Conservation (phyloP, 108 stramenopile species). For the Nitzschia sp. region DNA sequence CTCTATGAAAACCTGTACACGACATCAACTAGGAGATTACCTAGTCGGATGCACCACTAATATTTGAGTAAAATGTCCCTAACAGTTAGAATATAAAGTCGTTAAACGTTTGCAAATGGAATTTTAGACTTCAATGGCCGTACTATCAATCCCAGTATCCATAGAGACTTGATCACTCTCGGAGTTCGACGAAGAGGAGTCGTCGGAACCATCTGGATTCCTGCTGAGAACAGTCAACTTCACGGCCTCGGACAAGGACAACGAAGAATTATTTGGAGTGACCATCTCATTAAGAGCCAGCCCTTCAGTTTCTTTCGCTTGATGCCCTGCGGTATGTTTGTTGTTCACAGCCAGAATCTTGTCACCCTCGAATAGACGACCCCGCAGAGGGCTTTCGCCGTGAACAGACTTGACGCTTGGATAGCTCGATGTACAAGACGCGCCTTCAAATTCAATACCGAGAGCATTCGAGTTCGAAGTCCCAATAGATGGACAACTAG, state of each 20-base stretch:
- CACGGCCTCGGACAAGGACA: not conserved
- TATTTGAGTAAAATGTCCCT: no score
- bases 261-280: no score
- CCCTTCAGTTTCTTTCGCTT: not conserved
- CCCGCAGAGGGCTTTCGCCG: constrained; percentile 10
- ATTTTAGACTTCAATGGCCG: constrained; percentile 2
- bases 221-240: constrained; percentile 14
- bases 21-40: no score
- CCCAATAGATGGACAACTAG: not conserved
- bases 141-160: constrained; percentile 1
- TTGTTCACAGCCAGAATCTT: constrained; percentile 24
- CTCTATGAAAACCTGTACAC: no score
- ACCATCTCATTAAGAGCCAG: not conserved
- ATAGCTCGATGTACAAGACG: not conserved
- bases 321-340: not conserved
- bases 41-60: no score
- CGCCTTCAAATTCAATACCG: constrained; percentile 3
- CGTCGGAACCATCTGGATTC: constrained; percentile 15
- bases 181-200: not conserved
- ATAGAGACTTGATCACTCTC: not conserved
- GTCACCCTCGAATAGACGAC: constrained; percentile 14
- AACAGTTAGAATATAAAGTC: no score
- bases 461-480: not conserved
- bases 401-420: constrained; percentile 7
- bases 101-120: not conserved